Conservation (phyloP, 2,329 filamentous ascomycete species). For the Pestalotiopsis sp. region DNA sequence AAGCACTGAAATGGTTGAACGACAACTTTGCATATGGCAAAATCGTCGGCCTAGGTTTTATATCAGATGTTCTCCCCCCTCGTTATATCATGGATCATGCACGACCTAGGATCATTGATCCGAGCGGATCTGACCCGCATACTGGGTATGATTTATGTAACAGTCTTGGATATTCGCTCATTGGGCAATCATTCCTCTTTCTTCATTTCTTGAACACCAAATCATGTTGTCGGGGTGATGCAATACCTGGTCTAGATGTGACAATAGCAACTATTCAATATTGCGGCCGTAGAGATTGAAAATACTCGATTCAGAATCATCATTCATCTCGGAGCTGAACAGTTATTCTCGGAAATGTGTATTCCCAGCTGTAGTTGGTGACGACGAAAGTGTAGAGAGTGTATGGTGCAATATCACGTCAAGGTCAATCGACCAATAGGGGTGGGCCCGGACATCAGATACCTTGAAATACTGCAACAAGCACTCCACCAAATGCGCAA, state of each 20-base stretch:
- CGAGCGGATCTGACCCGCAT: not conserved
- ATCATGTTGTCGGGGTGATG: not conserved
- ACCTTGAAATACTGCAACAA: not conserved
- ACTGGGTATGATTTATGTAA: not conserved
- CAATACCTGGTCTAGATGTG: not conserved
- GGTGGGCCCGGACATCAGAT: not conserved
- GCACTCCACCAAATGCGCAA: not conserved
- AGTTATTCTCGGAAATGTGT: not conserved
- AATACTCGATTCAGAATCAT: not conserved
- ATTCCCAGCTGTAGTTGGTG: not conserved
- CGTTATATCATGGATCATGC: not conserved
- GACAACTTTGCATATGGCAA: not conserved
- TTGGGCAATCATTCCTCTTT: not conserved
- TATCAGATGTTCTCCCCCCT: not conserved
- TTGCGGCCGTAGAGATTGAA: not conserved
- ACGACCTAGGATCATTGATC: not conserved
- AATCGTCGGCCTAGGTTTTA: not conserved
- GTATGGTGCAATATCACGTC: conserved; percentile 18
- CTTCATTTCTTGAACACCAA: not conserved
- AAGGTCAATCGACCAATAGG: conserved; percentile 7
- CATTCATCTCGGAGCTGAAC: not conserved
- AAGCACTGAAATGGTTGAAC: not conserved
- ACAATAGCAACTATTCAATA: not conserved
- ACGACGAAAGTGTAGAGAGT: not conserved
- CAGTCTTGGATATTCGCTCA: not conserved